These are phyloP conservation scores for Pleodorina starrii DNA, from an alignment of 139 green algal species.

Conservation along the genomic window DNA sequence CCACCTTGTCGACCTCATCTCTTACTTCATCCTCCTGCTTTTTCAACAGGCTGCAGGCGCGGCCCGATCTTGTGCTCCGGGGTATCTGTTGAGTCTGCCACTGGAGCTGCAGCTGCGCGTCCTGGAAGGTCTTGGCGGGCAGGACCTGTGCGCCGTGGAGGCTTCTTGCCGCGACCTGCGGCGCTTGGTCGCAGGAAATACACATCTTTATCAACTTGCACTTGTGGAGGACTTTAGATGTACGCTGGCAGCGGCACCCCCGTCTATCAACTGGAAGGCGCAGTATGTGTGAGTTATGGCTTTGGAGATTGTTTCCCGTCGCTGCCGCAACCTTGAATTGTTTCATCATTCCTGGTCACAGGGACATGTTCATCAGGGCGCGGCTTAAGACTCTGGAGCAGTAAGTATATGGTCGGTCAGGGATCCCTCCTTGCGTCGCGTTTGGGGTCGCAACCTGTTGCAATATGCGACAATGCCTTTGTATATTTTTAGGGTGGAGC, in stretches of 20 bases:
- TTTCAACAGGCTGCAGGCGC: background rate
- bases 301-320: too few relatives aligned
- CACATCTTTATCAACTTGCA: background rate
- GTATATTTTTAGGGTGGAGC: too few relatives aligned
- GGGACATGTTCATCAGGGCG: background rate
- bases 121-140: background rate
- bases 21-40: too few relatives aligned
- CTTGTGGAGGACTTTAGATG: background rate
- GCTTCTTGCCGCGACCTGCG: background rate
- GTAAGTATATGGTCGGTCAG: background rate
- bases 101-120: constrained; percentile 32
- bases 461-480: too few relatives aligned
- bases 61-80: background rate
- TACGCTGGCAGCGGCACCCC: background rate
- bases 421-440: background rate
- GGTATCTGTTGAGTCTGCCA: background rate
- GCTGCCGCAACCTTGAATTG: too few relatives aligned
- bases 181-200: background rate
- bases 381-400: constrained; percentile 17
- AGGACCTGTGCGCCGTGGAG: background rate
- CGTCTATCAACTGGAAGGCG: background rate
- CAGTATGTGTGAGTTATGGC: constrained; percentile 34
- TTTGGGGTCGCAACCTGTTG: too few relatives aligned
- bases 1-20: background rate
- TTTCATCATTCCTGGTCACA: background rate